These are phyloP conservation scores for Komagataella pseudopastoris DNA, from an alignment of 805 yeast genomes.

Conservation along the genomic window DNA sequence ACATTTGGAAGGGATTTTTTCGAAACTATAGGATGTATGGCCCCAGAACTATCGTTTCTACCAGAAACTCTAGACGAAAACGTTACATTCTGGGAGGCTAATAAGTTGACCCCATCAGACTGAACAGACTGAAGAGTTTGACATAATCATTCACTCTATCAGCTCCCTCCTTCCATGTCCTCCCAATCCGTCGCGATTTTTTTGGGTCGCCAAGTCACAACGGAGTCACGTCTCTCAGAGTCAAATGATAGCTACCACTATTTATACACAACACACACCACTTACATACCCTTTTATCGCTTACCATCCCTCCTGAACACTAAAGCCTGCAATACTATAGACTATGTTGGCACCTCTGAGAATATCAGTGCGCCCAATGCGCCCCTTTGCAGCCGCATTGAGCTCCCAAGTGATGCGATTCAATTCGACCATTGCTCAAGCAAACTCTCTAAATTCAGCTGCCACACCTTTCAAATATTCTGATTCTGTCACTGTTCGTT, in stretches of 20 bases:
- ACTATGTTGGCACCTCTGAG: not conserved
- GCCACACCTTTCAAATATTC: slow-evolving; percentile 18
- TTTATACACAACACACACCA: not conserved
- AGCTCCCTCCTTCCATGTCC: too few relatives aligned
- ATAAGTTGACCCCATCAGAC: not conserved
- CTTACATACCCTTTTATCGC: not conserved
- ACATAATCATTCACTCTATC: too few relatives aligned
- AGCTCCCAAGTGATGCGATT: not conserved
- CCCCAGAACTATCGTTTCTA: slow-evolving; percentile 51
- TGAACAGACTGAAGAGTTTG: not conserved
- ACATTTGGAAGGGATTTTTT: slow-evolving; percentile 75
- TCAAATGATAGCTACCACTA: not conserved
- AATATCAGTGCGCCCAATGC: not conserved
- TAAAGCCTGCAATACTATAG: not conserved
- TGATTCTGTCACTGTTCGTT: slow-evolving; percentile 38
- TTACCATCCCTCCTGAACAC: not conserved
- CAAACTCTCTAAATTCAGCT: slow-evolving; percentile 16
- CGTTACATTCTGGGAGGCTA: slow-evolving; percentile 37
- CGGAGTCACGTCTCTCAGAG: not conserved
- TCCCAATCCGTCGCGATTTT: not conserved
- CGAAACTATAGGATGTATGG: slow-evolving; percentile 39
- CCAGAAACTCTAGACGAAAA: slow-evolving; percentile 39
- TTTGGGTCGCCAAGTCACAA: not conserved
- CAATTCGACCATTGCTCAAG: not conserved
- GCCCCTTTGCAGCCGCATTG: not conserved